These are phyloP conservation scores for Exophiala sp. DNA, from an alignment of 2,329 filamentous ascomycete species.

Conservation along the genomic window DNA sequence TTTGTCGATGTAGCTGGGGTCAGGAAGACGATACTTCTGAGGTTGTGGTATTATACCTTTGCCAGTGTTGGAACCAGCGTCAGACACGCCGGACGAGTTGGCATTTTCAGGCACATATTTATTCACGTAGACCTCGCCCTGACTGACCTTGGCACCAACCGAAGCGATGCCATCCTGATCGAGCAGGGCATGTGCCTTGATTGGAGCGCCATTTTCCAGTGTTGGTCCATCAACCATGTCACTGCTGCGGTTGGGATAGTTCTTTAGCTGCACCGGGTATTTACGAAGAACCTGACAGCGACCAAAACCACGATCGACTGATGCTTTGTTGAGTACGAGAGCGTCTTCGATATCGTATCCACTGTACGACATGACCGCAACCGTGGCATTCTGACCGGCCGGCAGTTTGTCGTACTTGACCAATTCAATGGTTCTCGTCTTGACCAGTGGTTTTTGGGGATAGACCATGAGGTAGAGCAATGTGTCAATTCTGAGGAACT, in stretches of 20 bases:
- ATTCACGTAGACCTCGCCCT: slow-evolving; percentile 83
- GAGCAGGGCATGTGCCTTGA: slow-evolving; percentile 68
- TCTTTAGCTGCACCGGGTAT: slow-evolving; percentile 78
- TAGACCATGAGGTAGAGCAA: slow-evolving; percentile 96
- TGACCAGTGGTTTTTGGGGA: slow-evolving; percentile 95
- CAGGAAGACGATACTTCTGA: slow-evolving; percentile 73
- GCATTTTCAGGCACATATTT: slow-evolving; percentile 83
- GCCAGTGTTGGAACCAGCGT: slow-evolving; percentile 51
- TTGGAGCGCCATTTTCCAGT: slow-evolving; percentile 54
- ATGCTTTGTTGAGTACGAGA: slow-evolving; percentile 92
- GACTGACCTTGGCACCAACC: slow-evolving; percentile 74
- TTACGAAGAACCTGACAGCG: slow-evolving; percentile 98
- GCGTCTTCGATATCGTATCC: slow-evolving; percentile 99
- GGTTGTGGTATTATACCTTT: slow-evolving; percentile 34
- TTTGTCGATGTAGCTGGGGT: slow-evolving; percentile 90
- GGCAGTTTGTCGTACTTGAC: slow-evolving; percentile 97
- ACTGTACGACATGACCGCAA: slow-evolving; percentile 98
- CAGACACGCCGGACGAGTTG: slow-evolving; percentile 64
- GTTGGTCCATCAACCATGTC: slow-evolving; percentile 57
- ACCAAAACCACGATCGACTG: slow-evolving; percentile 89
- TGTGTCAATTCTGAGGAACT: slow-evolving; percentile 95
- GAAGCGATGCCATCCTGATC: slow-evolving; percentile 85
- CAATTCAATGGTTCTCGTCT: slow-evolving; percentile 92
- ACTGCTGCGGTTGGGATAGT: slow-evolving; percentile 75
- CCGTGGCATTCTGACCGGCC: slow-evolving; percentile 92